These are phyloP conservation scores for Polysphondylium violaceum DNA, from an alignment of 78 protist genomes.

Conservation along the genomic window DNA sequence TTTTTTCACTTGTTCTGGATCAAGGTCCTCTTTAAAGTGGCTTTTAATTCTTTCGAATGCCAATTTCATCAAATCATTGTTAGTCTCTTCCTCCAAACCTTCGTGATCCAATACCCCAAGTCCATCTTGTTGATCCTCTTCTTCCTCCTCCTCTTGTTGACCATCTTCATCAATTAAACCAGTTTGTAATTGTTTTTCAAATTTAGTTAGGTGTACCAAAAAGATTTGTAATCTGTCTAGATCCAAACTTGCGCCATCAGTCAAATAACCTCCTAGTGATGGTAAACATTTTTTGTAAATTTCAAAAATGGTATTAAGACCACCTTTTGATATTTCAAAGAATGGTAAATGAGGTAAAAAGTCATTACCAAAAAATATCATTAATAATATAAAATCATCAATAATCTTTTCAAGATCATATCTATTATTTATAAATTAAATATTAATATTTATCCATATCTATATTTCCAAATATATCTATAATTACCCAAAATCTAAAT, in stretches of 20 bases:
- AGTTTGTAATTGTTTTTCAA: constrained; percentile 39
- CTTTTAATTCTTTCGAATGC: constrained; percentile 45
- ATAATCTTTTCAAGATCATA: constrained; percentile 94
- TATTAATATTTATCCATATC: neutral
- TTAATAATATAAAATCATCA: constrained; percentile 98
- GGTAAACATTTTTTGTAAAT: constrained; percentile 84
- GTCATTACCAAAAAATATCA: constrained; percentile 98
- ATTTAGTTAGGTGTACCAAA: constrained; percentile 54
- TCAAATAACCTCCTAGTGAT: constrained; percentile 90
- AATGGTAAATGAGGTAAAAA: constrained; percentile 99
- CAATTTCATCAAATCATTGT: constrained; percentile 8
- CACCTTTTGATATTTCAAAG: constrained; percentile 95
- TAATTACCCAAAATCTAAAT: constrained; percentile 59
- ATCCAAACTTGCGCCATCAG: constrained; percentile 85
- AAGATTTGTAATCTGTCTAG: constrained; percentile 71
- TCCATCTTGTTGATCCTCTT: neutral
- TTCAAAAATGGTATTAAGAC: constrained; percentile 89
- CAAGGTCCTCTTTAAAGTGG: constrained; percentile 41
- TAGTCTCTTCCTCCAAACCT: constrained; percentile 14
- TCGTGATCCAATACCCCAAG: constrained; percentile 25
- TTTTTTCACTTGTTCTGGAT: neutral
- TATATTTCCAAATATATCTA: neutral
- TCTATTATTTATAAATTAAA: neutral
- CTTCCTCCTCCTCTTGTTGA: neutral
- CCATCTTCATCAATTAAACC: neutral